A percentile compares a stretch with the other conserved stretches of the same genome.
These are phyloP conservation scores for Rugonectria rugulosa DNA, from an alignment of 2,329 filamentous ascomycete genomes.

Conservation along the genomic window DNA sequence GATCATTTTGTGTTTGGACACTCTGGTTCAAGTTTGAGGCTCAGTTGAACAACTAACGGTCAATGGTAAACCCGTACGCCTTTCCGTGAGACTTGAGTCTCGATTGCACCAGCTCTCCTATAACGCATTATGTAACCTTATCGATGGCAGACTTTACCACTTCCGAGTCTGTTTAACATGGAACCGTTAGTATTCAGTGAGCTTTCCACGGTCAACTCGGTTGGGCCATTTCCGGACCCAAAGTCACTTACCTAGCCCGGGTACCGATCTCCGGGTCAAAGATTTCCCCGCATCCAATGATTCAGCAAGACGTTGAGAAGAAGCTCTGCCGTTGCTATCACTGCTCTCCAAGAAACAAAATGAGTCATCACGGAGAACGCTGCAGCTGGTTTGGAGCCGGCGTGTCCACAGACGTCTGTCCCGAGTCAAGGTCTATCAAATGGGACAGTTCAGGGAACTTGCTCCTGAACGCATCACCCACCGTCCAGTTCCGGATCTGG, in stretches of 20 bases:
- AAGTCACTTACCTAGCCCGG: not conserved
- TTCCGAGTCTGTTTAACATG: too few species aligned
- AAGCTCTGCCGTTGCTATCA: too few species aligned
- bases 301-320: constrained; percentile 7
- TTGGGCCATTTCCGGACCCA: not conserved
- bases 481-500: constrained; percentile 41
- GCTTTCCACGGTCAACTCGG: not conserved
- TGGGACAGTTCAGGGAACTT: constrained; percentile 36
- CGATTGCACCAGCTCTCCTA: not conserved
- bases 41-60: not conserved
- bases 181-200: too few species aligned
- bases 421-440: constrained; percentile 36
- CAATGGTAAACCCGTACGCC: not conserved
- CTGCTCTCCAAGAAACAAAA: not conserved
- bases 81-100: not conserved
- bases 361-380: constrained; percentile 18
- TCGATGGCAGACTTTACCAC: too few species aligned
- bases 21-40: not conserved
- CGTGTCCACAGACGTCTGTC: constrained; percentile 8
- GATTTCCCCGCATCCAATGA: constrained; percentile 23
- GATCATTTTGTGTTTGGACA: not conserved
- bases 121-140: not conserved
- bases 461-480: constrained; percentile 36
- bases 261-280: constrained; percentile 20
- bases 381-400: not conserved